phyloP scores from a whole-genome alignment of 1,139 yeast genomes.

The Geotrichum fermentans region DNA sequence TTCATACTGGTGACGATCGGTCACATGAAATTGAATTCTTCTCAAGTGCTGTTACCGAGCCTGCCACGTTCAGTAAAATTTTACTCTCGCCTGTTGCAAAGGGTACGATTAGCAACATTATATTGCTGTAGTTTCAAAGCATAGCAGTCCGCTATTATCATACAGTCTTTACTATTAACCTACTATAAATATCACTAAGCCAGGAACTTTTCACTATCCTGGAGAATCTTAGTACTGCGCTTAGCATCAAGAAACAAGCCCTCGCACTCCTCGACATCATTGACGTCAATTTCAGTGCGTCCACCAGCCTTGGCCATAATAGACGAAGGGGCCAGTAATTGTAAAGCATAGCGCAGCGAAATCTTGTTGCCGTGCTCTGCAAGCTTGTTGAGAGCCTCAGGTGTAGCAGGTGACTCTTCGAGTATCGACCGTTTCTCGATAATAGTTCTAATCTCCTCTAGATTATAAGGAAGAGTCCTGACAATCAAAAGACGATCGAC shows the following conservation, averaged over 20 bases:
- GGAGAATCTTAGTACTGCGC: slow-evolving; percentile 76
- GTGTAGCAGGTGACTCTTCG: slow-evolving; percentile 61
- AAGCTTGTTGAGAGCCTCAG: slow-evolving; percentile 66
- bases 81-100: too few relatives aligned
- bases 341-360: slow-evolving; percentile 86
- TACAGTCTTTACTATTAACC: background rate
- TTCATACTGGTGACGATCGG: too few relatives aligned
- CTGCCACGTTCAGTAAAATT: too few relatives aligned
- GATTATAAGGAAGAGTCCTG: slow-evolving; percentile 79
- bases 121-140: too few relatives aligned
- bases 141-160: too few relatives aligned
- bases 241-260: slow-evolving; percentile 80
- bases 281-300: slow-evolving; percentile 60
- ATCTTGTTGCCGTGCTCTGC: slow-evolving; percentile 68
- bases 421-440: slow-evolving; percentile 74
- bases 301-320: slow-evolving; percentile 71
- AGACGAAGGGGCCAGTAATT: slow-evolving; percentile 85
- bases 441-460: slow-evolving; percentile 77
- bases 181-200: slow-evolving; percentile 20
- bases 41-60: too few relatives aligned
- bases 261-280: slow-evolving; percentile 85
- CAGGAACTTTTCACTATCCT: slow-evolving; percentile 36
- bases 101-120: too few relatives aligned
- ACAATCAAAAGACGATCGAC: slow-evolving; percentile 87
- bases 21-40: too few relatives aligned